A percentile compares a stretch with the other conserved stretches of the same genome.
Evolutionary conservation across 495 filamentous ascomycete species (phyloP).

Genomic region (Hyaloscypha variabilis): DNA sequence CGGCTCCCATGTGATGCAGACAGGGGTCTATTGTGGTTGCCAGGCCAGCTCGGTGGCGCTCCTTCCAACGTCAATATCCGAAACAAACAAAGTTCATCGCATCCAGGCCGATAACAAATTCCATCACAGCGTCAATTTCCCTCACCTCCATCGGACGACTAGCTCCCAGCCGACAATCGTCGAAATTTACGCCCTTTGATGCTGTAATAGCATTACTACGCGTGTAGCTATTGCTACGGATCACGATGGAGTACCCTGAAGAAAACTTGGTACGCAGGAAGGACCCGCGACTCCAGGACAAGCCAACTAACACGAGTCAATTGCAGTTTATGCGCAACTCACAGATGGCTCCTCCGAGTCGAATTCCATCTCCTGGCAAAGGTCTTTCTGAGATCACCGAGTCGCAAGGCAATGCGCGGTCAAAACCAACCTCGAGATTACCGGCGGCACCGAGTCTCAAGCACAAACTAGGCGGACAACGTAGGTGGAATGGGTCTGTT

Average conservation of each 20-base stretch:
- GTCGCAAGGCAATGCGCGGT: conserved; percentile 70
- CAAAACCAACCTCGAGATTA: conserved; percentile 46
- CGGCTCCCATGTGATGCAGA: background rate
- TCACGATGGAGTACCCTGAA: conserved; percentile 28
- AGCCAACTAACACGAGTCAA: conserved; percentile 13
- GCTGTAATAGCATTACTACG: conserved; percentile 20
- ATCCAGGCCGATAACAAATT: background rate
- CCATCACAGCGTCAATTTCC: background rate
- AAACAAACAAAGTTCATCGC: background rate
- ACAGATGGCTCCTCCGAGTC: conserved; percentile 35
- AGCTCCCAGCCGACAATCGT: background rate
- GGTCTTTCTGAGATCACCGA: conserved; percentile 59
- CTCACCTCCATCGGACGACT: background rate
- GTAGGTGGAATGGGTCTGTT: conserved; percentile 11
- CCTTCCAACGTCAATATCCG: background rate
- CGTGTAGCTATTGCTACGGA: conserved; percentile 27
- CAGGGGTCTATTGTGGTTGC: background rate
- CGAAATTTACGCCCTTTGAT: conserved; percentile 2
- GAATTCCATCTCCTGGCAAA: conserved; percentile 36
- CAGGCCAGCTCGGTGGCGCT: background rate
- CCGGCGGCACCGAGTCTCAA: conserved; percentile 46
- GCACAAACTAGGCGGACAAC: conserved; percentile 34
- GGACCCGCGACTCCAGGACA: background rate
- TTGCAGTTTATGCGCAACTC: conserved; percentile 28
- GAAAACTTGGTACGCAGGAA: conserved; percentile 26